These are phyloP conservation scores for Bassia scoparia DNA, from an alignment of 148 eudicot species.

Conservation along the genomic window DNA sequence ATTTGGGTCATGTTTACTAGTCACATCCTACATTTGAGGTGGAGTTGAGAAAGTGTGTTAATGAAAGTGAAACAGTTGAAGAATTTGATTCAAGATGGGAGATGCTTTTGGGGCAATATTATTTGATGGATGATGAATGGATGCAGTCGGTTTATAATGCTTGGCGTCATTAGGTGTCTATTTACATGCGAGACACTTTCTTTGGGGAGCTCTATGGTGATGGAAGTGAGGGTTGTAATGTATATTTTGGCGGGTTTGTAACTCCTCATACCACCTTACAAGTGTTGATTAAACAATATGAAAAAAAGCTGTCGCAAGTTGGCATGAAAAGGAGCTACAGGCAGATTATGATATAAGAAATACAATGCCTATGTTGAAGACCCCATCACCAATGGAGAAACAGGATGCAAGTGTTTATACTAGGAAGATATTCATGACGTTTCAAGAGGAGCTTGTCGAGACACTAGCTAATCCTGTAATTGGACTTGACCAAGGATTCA, in stretches of 20 bases:
- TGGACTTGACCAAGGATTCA: slow-evolving; percentile 33
- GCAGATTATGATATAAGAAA: slow-evolving; percentile 38
- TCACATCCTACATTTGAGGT: slow-evolving; percentile 40
- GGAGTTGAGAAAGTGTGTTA: slow-evolving; percentile 35
- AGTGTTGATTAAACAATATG: slow-evolving; percentile 35
- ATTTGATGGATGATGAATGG: slow-evolving; percentile 41
- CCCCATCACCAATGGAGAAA: slow-evolving; percentile 52
- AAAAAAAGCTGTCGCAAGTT: slow-evolving; percentile 34
- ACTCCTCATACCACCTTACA: slow-evolving; percentile 31
- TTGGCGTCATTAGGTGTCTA: slow-evolving; percentile 47
- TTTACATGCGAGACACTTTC: slow-evolving; percentile 34
- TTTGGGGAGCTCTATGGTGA: slow-evolving; percentile 34
- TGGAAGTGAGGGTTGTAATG: slow-evolving; percentile 22
- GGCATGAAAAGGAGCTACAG: slow-evolving; percentile 39
- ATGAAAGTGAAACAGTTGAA: slow-evolving; percentile 32
- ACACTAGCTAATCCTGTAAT: slow-evolving; percentile 39
- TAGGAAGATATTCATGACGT: slow-evolving; percentile 34
- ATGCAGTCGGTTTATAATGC: slow-evolving; percentile 36
- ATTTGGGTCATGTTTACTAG: slow-evolving; percentile 35
- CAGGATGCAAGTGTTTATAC: slow-evolving; percentile 42
- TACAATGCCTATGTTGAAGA: slow-evolving; percentile 34
- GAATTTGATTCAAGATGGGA: slow-evolving; percentile 46
- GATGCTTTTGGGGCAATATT: slow-evolving; percentile 32
- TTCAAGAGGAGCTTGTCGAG: slow-evolving; percentile 46
- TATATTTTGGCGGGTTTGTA: slow-evolving; percentile 36